These are phyloP conservation scores for Arthroderma sp. DNA, from an alignment of 2,329 filamentous ascomycete species.

Conservation along the genomic window DNA sequence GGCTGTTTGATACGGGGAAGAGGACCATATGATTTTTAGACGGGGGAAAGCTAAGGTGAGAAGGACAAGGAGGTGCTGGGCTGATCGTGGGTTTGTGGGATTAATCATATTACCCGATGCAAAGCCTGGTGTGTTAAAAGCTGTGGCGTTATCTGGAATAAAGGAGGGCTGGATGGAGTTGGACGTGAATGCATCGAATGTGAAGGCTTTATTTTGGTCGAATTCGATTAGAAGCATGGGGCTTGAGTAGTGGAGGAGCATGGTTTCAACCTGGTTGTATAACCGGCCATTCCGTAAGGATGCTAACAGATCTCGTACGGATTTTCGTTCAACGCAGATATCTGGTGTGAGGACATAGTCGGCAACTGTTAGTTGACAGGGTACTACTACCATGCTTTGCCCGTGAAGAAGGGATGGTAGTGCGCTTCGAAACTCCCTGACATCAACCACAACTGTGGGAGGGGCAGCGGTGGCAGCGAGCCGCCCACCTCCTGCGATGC, in stretches of 20 bases:
- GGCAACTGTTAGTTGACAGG: slow-evolving; percentile 90
- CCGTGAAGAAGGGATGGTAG: slow-evolving; percentile 85
- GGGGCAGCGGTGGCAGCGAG: slow-evolving; percentile 72
- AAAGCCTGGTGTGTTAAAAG: slow-evolving; percentile 38
- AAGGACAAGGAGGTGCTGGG: slow-evolving; percentile 84
- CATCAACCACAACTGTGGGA: slow-evolving; percentile 84
- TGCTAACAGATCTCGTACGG: slow-evolving; percentile 75
- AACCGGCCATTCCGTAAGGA: slow-evolving; percentile 86
- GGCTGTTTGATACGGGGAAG: slow-evolving; percentile 84
- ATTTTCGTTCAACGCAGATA: slow-evolving; percentile 92
- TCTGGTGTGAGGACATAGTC: slow-evolving; percentile 88
- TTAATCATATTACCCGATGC: slow-evolving; percentile 50
- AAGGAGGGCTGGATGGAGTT: slow-evolving; percentile 28
- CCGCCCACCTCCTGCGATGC: slow-evolving; percentile 84
- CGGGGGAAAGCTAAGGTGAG: slow-evolving; percentile 84
- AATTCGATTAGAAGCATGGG: slow-evolving; percentile 95
- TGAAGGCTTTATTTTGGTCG: slow-evolving; percentile 93
- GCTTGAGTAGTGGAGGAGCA: slow-evolving; percentile 83
- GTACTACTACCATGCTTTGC: slow-evolving; percentile 73
- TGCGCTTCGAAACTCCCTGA: slow-evolving; percentile 88
- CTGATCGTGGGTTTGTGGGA: slow-evolving; percentile 53
- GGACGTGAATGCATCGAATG: slow-evolving; percentile 55
- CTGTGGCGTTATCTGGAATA: slow-evolving; percentile 42
- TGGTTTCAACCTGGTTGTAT: slow-evolving; percentile 82
- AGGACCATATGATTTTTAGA: slow-evolving; percentile 86